These are phyloP conservation scores for Silene latifolia DNA, from an alignment of 148 eudicot genomes.

Conservation along the genomic window DNA sequence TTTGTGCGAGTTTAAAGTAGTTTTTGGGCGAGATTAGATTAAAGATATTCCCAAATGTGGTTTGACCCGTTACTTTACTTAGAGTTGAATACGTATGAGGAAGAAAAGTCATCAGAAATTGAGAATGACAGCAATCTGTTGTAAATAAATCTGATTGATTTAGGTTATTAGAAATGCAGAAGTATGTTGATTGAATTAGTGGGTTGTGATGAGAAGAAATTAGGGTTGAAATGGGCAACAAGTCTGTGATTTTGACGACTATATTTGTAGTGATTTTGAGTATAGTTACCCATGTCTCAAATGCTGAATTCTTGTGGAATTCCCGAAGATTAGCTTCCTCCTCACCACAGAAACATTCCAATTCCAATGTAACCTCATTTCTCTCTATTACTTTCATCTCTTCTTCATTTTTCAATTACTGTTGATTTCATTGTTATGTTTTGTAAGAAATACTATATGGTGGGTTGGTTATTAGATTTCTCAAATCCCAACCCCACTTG, in stretches of 20 bases:
- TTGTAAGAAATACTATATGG: neutral
- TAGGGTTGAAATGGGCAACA: conserved; percentile 36
- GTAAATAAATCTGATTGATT: neutral
- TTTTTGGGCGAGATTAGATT: too few species aligned
- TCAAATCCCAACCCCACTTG: conserved; percentile 26
- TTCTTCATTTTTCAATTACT: neutral
- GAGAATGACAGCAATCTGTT: neutral
- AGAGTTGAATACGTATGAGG: too few species aligned
- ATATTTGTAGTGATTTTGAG: conserved; percentile 30
- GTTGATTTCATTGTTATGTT: neutral
- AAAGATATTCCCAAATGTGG: too few species aligned
- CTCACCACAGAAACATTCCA: conserved; percentile 16
- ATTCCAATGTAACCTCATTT: conserved; percentile 12
- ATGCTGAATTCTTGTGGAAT: conserved; percentile 30
- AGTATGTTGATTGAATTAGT: neutral
- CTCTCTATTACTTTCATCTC: neutral
- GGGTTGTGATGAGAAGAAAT: conserved; percentile 9
- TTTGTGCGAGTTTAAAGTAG: too few species aligned
- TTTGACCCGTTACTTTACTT: too few species aligned
- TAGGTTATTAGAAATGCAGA: neutral
- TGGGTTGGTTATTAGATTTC: conserved; percentile 28
- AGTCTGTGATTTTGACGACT: conserved; percentile 22
- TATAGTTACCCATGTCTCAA: conserved; percentile 19
- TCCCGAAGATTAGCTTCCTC: conserved; percentile 30
- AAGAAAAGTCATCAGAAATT: neutral